Evolutionary conservation across 2,329 filamentous ascomycete species (phyloP), one percentile per base, ranked within the genome.

Genomic region (Niveomyces coronatus): DNA sequence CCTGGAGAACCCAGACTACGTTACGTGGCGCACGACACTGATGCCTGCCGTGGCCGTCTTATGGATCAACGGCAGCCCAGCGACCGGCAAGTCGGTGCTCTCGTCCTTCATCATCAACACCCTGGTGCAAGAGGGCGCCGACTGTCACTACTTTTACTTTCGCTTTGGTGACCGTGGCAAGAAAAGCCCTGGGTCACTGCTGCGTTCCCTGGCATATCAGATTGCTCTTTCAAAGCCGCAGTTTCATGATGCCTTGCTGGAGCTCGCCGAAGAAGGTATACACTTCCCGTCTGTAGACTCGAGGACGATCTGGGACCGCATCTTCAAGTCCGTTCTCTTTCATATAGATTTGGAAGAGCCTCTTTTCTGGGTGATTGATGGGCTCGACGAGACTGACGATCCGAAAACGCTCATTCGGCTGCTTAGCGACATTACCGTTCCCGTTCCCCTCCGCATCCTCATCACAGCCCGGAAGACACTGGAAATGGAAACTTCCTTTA

Each of bases 361-460:
- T 1, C 16, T 64, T 3, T 63, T 60, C 43, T 60, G 55, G 58
- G 45, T 64, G 6, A 53, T 63, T 33, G 60, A 64, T 48, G 61
- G 50, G 3, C 27, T 64, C 2, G 60, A 64, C 35, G 59, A 65
- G 32, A 49, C 52, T 15, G 53, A 60, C 15, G 39, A 39, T 14
- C 49, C 57, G 5, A n/a, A 40, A 6, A 24, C 46, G 1, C 13
- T 62, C 1, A 31, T 60, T 1, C 45, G 46, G 18, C 31, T 61
- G 2, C 42, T 64, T 2, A 42, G 45, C 3, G 48, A 52, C 16
- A 26, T 55, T 3, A 23, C 44, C n/a, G 38, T 38, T 4, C 27
- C 22, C 7, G 11, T 24, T 11, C 22, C 22, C 7, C 22, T 58
- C 7, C 44, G 55, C 1, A 40, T 62, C 14, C 39, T 61, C 9